phyloP scores from a whole-genome alignment of 1,284 basidiomycete species.

The Rhodofomes roseus region DNA sequence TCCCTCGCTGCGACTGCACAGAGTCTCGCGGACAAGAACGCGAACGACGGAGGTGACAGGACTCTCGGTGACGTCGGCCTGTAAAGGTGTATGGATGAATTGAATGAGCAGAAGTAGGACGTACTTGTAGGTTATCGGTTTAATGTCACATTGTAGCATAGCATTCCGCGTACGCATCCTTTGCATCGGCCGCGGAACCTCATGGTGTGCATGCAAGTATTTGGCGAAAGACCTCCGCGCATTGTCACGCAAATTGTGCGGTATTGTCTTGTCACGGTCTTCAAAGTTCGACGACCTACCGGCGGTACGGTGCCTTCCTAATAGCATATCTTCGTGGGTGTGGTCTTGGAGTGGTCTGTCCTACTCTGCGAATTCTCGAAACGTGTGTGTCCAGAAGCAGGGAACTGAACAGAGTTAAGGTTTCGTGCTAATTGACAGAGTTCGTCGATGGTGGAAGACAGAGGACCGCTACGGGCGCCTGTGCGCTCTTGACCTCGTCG shows the following conservation, averaged over 20 bases:
- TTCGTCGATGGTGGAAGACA: neutral
- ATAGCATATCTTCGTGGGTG: no score
- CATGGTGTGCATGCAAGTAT: no score
- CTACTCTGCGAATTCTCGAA: no score
- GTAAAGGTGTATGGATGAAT: neutral
- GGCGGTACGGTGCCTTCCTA: no score
- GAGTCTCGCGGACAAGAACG: constrained; percentile 21
- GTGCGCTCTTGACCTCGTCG: neutral
- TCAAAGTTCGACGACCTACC: no score
- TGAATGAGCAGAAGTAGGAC: neutral
- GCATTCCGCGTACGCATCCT: neutral
- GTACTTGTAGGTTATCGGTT: neutral
- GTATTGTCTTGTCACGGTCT: no score
- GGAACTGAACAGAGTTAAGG: neutral
- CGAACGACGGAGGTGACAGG: constrained; percentile 13
- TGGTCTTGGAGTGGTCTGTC: no score
- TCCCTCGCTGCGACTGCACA: constrained; percentile 15
- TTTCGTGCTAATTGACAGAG: neutral
- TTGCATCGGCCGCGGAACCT: neutral
- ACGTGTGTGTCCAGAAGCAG: no score
- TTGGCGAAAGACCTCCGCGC: no score
- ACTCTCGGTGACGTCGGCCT: constrained; percentile 1
- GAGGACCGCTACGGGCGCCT: neutral
- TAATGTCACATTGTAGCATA: neutral
- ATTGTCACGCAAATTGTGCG: no score